A percentile compares a stretch with the other conserved stretches of the same genome.
Evolutionary conservation across 75 land plant genomes (phyloP).

Genomic region (Ceratopteris richardii): DNA sequence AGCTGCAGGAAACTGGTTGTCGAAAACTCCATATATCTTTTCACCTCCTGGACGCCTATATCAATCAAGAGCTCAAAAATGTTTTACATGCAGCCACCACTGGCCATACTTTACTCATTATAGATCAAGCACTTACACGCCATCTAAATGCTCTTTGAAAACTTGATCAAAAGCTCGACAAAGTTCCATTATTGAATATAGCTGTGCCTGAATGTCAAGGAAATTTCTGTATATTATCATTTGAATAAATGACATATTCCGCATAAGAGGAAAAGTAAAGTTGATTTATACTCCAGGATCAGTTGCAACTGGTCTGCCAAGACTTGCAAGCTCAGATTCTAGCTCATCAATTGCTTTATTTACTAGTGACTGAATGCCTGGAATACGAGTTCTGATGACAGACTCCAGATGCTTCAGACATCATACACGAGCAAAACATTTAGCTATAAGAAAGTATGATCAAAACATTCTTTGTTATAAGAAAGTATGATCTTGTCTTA

Average conservation of each 20-base stretch:
- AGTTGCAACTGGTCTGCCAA: constrained; percentile 80
- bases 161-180: constrained; percentile 80
- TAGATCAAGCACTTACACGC: constrained; percentile 75
- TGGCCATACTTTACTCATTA: neutral
- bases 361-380: constrained; percentile 77
- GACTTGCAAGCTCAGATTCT: constrained; percentile 69
- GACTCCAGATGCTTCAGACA: constrained; percentile 85
- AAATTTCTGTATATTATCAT: neutral
- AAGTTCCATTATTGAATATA: constrained; percentile 83
- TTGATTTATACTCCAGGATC: constrained; percentile 74
- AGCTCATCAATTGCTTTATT: constrained; percentile 74
- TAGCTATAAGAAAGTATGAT: no score
- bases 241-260: no score
- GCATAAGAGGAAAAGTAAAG: neutral
- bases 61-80: no score
- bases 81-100: no score
- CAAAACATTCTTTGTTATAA: no score
- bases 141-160: constrained; percentile 91
- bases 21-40: constrained; percentile 77
- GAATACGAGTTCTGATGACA: constrained; percentile 88
- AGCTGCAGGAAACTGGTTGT: constrained; percentile 89
- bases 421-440: no score
- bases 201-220: constrained; percentile 59
- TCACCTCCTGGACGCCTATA: constrained; percentile 95
- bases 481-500: no score